Percentiles rank a stretch among this genome's conserved stretches.
Evolutionary conservation across 2,329 filamentous ascomycete genomes (phyloP).

Genomic region (Phoma sp.): DNA sequence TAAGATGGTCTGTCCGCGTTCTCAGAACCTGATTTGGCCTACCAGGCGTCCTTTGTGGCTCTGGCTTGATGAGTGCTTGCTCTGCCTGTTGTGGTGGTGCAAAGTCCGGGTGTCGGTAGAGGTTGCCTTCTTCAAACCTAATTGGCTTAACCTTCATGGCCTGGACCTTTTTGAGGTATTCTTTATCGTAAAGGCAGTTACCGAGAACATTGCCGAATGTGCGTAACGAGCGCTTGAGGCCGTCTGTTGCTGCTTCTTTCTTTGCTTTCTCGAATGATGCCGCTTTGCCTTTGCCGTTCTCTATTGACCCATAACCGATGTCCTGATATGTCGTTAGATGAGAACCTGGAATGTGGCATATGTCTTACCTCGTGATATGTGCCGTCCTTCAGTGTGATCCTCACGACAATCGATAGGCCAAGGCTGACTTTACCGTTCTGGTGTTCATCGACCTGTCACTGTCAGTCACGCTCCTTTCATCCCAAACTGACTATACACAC

Average conservation of each 20-base stretch:
- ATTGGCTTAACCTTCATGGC: constrained; percentile 83
- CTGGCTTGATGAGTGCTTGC: constrained; percentile 37
- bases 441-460: constrained; percentile 75
- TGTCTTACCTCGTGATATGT: constrained; percentile 81
- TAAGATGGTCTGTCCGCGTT: constrained; percentile 44
- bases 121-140: constrained; percentile 78
- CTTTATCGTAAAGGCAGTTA: constrained; percentile 98
- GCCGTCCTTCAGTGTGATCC: constrained; percentile 88
- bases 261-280: constrained; percentile 98
- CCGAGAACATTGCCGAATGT: constrained; percentile 96
- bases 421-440: constrained; percentile 81
- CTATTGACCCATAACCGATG: constrained; percentile 94
- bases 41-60: constrained; percentile 33
- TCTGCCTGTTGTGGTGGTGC: constrained; percentile 53
- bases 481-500: constrained; percentile 54
- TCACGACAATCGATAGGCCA: constrained; percentile 87
- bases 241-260: constrained; percentile 97
- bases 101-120: constrained; percentile 83
- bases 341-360: neutral
- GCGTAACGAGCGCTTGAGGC: constrained; percentile 83
- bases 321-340: constrained; percentile 60
- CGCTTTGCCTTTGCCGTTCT: constrained; percentile 95
- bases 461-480: constrained; percentile 22
- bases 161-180: constrained; percentile 87
- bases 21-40: constrained; percentile 34